These are phyloP conservation scores for Leavenworthia alabamica DNA, from an alignment of 345 rosid species.

Conservation along the genomic window DNA sequence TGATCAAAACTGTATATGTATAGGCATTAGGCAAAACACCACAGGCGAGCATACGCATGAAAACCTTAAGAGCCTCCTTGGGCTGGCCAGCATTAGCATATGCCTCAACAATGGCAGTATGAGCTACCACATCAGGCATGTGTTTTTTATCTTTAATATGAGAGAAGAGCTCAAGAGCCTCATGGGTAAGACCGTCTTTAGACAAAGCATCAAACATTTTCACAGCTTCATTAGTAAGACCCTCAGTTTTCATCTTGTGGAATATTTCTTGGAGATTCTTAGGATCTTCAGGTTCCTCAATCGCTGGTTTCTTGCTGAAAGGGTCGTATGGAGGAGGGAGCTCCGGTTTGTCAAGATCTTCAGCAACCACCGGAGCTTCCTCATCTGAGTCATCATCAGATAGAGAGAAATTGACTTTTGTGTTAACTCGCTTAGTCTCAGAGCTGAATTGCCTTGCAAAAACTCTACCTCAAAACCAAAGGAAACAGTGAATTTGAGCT, in stretches of 20 bases:
- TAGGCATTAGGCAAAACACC: slow-evolving; percentile 73
- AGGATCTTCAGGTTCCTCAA: slow-evolving; percentile 56
- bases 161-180: slow-evolving; percentile 63
- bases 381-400: slow-evolving; percentile 43
- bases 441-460: slow-evolving; percentile 22
- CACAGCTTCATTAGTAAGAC: slow-evolving; percentile 48
- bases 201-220: slow-evolving; percentile 88
- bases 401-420: slow-evolving; percentile 63
- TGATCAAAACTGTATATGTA: slow-evolving; percentile 55
- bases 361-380: background rate
- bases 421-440: slow-evolving; percentile 28
- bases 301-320: slow-evolving; percentile 40
- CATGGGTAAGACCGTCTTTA: slow-evolving; percentile 64
- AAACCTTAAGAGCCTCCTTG: slow-evolving; percentile 55
- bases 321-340: slow-evolving; percentile 71
- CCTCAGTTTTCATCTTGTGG: slow-evolving; percentile 56
- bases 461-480: slow-evolving; percentile 11
- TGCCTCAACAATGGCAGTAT: slow-evolving; percentile 69
- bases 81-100: slow-evolving; percentile 62
- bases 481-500: slow-evolving; percentile 1
- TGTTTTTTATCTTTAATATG: slow-evolving; percentile 59
- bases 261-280: slow-evolving; percentile 56
- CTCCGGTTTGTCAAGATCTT: slow-evolving; percentile 20
- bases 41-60: slow-evolving; percentile 55
- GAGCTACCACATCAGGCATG: slow-evolving; percentile 68